Percentiles rank a stretch among this genome's conserved stretches.
These are phyloP conservation scores for Aphanomyces invadans DNA, from an alignment of 352 stramenopile genomes.

Conservation along the genomic window DNA sequence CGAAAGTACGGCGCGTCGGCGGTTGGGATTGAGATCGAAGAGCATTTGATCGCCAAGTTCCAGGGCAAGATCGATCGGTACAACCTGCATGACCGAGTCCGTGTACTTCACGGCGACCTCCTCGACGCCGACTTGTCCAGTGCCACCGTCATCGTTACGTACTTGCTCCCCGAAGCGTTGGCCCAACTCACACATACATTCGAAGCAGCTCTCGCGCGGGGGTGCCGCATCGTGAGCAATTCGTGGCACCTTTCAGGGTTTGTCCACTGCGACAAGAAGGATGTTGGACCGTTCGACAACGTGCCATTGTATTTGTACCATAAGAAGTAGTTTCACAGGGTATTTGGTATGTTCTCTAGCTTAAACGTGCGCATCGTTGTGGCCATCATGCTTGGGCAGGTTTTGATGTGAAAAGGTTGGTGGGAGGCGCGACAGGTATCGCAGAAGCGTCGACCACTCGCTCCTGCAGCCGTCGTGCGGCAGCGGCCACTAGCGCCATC, in stretches of 20 bases:
- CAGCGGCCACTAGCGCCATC: neutral
- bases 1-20: conserved; percentile 36
- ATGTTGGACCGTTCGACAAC: conserved; percentile 38
- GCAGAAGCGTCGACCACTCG: neutral
- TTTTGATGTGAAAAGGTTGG: too few species aligned
- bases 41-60: conserved; percentile 45
- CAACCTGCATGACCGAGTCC: conserved; percentile 37
- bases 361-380: neutral
- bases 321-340: neutral
- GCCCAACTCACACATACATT: conserved; percentile 38
- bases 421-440: neutral
- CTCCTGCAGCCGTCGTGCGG: neutral
- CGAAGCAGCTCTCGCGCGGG: conserved; percentile 30
- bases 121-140: conserved; percentile 42
- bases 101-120: conserved; percentile 41
- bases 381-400: too few species aligned
- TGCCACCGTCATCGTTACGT: conserved; percentile 51
- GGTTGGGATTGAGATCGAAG: conserved; percentile 49
- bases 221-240: conserved; percentile 55
- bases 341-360: neutral
- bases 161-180: conserved; percentile 47
- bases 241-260: conserved; percentile 45
- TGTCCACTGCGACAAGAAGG: conserved; percentile 30
- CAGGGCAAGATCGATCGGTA: conserved; percentile 32
- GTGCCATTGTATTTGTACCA: conserved; percentile 47